Percentiles rank a stretch among this genome's conserved stretches.
Evolutionary conservation across 2,329 filamentous ascomycete genomes (phyloP).

Genomic region (Atkinsonella texensis): DNA sequence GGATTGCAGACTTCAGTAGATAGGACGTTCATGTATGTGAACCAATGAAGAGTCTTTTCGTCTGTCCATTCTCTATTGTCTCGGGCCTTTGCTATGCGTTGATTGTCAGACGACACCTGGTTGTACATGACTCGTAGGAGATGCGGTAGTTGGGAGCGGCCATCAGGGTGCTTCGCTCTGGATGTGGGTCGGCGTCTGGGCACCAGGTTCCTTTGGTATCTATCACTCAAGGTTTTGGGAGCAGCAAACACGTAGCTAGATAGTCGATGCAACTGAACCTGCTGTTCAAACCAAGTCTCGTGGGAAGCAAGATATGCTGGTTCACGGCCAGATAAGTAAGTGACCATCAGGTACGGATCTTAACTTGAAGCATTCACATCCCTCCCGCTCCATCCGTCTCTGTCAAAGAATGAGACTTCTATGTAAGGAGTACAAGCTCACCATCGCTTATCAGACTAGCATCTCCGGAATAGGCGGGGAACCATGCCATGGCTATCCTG

Average conservation of each 20-base stretch:
- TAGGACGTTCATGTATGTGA: constrained; percentile 31
- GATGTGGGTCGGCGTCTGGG: too few relatives aligned
- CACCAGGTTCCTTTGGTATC: too few relatives aligned
- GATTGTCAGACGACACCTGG: neutral
- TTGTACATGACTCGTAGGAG: neutral
- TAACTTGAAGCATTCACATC: too few relatives aligned
- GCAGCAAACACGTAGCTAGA: too few relatives aligned
- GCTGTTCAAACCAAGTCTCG: too few relatives aligned
- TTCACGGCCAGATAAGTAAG: too few relatives aligned
- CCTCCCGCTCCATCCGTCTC: too few relatives aligned
- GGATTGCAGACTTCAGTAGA: constrained; percentile 27
- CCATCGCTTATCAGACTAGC: neutral
- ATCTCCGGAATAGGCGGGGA: neutral
- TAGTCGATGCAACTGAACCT: too few relatives aligned
- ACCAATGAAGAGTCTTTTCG: constrained; percentile 21
- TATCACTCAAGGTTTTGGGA: too few relatives aligned
- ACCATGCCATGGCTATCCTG: neutral
- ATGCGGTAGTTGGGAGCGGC: constrained; percentile 7
- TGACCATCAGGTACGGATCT: too few relatives aligned
- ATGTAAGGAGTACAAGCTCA: neutral
- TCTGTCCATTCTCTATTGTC: neutral
- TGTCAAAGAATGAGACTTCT: too few relatives aligned
- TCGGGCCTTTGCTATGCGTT: neutral
- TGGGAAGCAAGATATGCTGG: too few relatives aligned
- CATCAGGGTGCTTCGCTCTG: neutral